Conservation (phyloP, 768 basidiomycete genomes). For the Filobasidium wieringae region DNA sequence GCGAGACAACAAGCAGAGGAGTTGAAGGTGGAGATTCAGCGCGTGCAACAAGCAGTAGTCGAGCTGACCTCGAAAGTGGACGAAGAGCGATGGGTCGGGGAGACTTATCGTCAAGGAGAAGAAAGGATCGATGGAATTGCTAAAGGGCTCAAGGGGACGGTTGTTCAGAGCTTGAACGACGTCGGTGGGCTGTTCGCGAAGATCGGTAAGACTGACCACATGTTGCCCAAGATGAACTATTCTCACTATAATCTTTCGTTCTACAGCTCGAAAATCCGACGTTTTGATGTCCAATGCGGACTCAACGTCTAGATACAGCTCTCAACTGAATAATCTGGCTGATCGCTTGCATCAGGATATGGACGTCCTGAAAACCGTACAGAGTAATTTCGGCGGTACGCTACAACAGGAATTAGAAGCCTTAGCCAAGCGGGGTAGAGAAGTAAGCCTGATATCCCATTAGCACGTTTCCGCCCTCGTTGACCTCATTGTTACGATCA, state of each 20-base stretch:
- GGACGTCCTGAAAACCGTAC: conserved; percentile 51
- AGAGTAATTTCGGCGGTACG: conserved; percentile 47
- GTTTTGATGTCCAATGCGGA: conserved; percentile 56
- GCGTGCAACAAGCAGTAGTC: conserved; percentile 44
- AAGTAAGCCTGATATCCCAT: conserved; percentile 41
- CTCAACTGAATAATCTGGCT: conserved; percentile 49
- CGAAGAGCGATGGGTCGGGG: conserved; percentile 65
- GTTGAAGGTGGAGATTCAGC: conserved; percentile 44
- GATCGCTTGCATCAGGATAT: conserved; percentile 50
- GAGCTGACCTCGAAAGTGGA: conserved; percentile 51
- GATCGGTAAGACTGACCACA: conserved; percentile 49
- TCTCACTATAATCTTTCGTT: not conserved
- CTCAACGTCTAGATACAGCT: conserved; percentile 54
- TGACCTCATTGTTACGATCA: not conserved
- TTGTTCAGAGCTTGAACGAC: conserved; percentile 59
- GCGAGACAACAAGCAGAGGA: conserved; percentile 38
- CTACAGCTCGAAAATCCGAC: conserved; percentile 58
- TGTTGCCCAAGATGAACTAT: not conserved
- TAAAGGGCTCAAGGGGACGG: conserved; percentile 52
- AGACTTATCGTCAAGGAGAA: conserved; percentile 69
- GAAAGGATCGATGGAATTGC: conserved; percentile 60
- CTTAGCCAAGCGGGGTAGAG: conserved; percentile 50
- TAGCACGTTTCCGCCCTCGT: no score
- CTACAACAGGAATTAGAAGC: conserved; percentile 51
- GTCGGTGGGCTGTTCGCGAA: conserved; percentile 64